Conservation (phyloP, 352 stramenopile genomes). For the Peronospora tabacina region DNA sequence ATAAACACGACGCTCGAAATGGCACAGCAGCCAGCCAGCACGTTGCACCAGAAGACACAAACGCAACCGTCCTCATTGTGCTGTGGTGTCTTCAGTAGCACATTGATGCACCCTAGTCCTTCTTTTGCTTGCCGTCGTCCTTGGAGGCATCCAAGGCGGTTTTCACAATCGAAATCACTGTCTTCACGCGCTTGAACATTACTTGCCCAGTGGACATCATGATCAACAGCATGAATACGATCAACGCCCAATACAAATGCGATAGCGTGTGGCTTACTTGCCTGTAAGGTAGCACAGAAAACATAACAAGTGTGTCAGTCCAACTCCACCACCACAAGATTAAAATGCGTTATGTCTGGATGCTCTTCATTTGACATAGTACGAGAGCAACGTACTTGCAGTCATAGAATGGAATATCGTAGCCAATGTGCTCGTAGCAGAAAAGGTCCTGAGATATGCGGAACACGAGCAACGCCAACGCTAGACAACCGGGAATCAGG, state of each 20-base stretch:
- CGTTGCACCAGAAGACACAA: slow-evolving; percentile 9
- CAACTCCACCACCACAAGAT: slow-evolving; percentile 4
- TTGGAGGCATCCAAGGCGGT: slow-evolving; percentile 49
- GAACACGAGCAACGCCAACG: slow-evolving; percentile 83
- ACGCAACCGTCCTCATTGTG: slow-evolving; percentile 5
- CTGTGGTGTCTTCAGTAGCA: slow-evolving; percentile 5
- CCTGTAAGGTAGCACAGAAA: slow-evolving; percentile 29
- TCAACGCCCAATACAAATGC: slow-evolving; percentile 83
- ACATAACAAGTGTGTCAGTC: slow-evolving; percentile 8
- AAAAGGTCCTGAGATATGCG: slow-evolving; percentile 79
- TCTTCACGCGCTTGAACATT: slow-evolving; percentile 81
- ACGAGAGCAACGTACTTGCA: slow-evolving; percentile 70
- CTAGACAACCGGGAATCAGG: slow-evolving; percentile 87
- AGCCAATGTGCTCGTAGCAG: slow-evolving; percentile 80
- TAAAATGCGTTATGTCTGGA: not conserved
- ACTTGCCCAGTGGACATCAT: slow-evolving; percentile 74
- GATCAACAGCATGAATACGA: slow-evolving; percentile 84
- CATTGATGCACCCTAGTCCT: slow-evolving; percentile 39
- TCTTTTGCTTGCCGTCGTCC: slow-evolving; percentile 46
- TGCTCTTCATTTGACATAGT: not conserved
- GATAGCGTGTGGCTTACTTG: slow-evolving; percentile 81
- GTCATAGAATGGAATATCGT: slow-evolving; percentile 84
- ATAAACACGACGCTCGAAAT: slow-evolving; percentile 21
- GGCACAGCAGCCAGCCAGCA: slow-evolving; percentile 11
- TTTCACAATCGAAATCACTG: slow-evolving; percentile 63